These are phyloP conservation scores for Populus pruinosa DNA, from an alignment of 345 rosid genomes.

Conservation along the genomic window DNA sequence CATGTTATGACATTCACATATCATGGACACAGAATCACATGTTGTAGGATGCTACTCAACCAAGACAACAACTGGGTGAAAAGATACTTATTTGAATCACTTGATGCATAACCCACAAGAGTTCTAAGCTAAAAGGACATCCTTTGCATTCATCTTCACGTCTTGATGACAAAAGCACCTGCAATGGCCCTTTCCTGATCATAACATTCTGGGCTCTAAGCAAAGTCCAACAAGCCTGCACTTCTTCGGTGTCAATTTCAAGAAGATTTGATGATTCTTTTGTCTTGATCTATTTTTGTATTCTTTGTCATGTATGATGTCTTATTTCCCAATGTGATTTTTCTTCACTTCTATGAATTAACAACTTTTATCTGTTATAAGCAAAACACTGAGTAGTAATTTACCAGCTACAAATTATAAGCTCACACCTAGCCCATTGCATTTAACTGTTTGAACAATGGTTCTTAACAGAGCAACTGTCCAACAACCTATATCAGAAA, in stretches of 20 bases:
- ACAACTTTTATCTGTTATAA: neutral
- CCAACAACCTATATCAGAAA: neutral
- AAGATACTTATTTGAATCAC: neutral
- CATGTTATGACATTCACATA: neutral
- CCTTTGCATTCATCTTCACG: neutral
- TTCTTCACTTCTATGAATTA: neutral
- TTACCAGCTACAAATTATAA: neutral
- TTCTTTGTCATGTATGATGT: neutral
- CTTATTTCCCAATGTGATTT: neutral
- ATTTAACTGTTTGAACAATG: neutral
- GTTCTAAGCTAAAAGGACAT: neutral
- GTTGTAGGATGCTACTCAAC: neutral
- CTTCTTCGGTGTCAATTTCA: neutral
- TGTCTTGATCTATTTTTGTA: neutral
- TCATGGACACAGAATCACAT: neutral
- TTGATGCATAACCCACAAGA: neutral
- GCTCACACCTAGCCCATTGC: neutral
- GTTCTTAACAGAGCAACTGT: neutral
- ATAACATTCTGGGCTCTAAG: neutral
- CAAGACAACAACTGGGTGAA: neutral
- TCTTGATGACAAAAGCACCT: neutral
- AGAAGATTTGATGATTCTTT: neutral
- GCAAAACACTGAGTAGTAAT: neutral
- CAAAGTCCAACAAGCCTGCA: neutral
- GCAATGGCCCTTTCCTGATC: neutral